These are phyloP conservation scores for Malus asiatica DNA, from an alignment of 306 rosid species.

Conservation along the genomic window DNA sequence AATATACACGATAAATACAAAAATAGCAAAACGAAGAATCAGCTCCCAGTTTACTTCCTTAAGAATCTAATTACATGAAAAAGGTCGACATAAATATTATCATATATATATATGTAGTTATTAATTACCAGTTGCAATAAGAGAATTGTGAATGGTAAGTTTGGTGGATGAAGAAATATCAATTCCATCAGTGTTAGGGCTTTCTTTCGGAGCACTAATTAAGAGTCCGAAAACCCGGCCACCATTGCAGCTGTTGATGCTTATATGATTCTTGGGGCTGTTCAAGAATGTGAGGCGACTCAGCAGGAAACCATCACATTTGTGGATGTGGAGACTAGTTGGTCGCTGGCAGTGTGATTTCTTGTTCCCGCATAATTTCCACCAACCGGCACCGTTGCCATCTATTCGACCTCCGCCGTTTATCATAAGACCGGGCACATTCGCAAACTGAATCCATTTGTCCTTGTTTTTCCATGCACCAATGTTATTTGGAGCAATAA, in stretches of 20 bases:
- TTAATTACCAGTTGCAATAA: constrained; percentile 28
- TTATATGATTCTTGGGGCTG: constrained; percentile 31
- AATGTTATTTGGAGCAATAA: constrained; percentile 18
- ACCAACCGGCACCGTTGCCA: constrained; percentile 53
- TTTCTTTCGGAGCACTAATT: constrained; percentile 31
- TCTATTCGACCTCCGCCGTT: constrained; percentile 36
- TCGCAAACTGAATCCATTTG: constrained; percentile 13
- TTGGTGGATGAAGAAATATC: constrained; percentile 23
- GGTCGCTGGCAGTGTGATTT: constrained; percentile 1
- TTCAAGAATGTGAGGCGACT: constrained; percentile 1
- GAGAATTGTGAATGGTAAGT: constrained; percentile 9
- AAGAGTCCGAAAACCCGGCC: constrained; percentile 3
- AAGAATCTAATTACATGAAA: background rate
- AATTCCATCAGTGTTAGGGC: constrained; percentile 59
- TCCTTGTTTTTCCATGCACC: constrained; percentile 11
- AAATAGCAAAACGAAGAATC: background rate
- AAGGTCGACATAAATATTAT: background rate
- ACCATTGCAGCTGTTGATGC: constrained; percentile 10
- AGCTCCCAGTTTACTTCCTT: background rate
- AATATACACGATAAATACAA: background rate
- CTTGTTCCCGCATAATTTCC: constrained; percentile 10
- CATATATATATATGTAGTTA: background rate
- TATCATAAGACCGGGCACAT: constrained; percentile 23
- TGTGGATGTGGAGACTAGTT: background rate
- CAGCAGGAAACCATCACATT: constrained; percentile 20